These are phyloP conservation scores for Yamadazyma mexicana DNA, from an alignment of 1,139 yeast genomes.

Conservation along the genomic window DNA sequence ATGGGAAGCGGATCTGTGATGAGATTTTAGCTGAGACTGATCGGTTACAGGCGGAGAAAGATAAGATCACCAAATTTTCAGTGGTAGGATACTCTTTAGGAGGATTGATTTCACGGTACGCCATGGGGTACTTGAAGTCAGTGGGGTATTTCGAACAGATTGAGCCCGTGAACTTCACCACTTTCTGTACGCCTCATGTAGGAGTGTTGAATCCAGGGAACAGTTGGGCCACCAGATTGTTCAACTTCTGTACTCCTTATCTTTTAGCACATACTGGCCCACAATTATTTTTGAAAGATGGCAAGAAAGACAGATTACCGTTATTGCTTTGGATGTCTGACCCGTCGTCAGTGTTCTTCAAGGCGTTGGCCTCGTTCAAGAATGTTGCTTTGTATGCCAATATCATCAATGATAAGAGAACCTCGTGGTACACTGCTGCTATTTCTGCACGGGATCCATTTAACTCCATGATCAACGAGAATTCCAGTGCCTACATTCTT, in stretches of 20 bases:
- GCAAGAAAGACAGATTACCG: constrained; percentile 34
- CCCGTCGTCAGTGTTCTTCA: constrained; percentile 57
- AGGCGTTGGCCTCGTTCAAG: constrained; percentile 53
- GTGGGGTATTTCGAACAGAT: constrained; percentile 51
- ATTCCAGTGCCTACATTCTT: constrained; percentile 40
- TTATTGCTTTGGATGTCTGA: constrained; percentile 66
- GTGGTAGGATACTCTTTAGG: constrained; percentile 83
- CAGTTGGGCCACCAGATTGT: constrained; percentile 42
- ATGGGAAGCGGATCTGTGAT: constrained; percentile 72
- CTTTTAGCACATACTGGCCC: constrained; percentile 69
- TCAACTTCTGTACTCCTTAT: constrained; percentile 61
- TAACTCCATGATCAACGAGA: constrained; percentile 37
- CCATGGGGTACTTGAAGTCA: constrained; percentile 65
- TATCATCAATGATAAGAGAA: constrained; percentile 73
- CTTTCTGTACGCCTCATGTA: constrained; percentile 82
- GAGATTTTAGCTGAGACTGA: constrained; percentile 57
- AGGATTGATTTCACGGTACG: constrained; percentile 75
- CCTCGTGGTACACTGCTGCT: constrained; percentile 81
- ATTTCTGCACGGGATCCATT: constrained; percentile 68
- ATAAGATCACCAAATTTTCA: constrained; percentile 55
- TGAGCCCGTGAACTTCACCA: constrained; percentile 61
- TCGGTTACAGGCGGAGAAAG: constrained; percentile 23
- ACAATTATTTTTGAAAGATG: constrained; percentile 69
- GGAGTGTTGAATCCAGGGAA: constrained; percentile 69
- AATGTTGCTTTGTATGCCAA: constrained; percentile 66